Conservation (phyloP, 805 yeast species). For the Zygoascus bituminiphila region DNA sequence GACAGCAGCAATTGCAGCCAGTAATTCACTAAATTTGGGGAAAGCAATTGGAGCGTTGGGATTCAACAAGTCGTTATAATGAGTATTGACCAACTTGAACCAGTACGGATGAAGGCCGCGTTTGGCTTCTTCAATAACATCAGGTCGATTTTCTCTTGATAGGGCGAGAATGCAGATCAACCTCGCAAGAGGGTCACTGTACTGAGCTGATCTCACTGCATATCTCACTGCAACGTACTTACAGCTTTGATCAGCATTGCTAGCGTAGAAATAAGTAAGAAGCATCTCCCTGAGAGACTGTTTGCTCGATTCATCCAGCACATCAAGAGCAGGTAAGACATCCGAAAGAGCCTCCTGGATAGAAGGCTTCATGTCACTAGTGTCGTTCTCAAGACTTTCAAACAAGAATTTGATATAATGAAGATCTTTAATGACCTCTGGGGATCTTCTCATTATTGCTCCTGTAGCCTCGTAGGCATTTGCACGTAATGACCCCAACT, state of each 20-base stretch:
- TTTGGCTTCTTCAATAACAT: conserved; percentile 68
- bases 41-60: conserved; percentile 30
- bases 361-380: conserved; percentile 51
- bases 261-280: conserved; percentile 32
- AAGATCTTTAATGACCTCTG: conserved; percentile 38
- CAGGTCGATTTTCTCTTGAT: conserved; percentile 49
- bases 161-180: conserved; percentile 60
- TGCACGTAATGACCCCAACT: conserved; percentile 15
- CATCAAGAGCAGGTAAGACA: conserved; percentile 41
- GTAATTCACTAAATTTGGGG: conserved; percentile 44
- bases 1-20: conserved; percentile 23
- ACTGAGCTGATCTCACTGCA: conserved; percentile 55
- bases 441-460: conserved; percentile 44
- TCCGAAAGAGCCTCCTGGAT: conserved; percentile 66
- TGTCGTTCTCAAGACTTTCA: conserved; percentile 59
- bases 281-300: conserved; percentile 35
- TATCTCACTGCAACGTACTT: conserved; percentile 61
- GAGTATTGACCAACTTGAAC: conserved; percentile 48
- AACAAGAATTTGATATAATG: conserved; percentile 57
- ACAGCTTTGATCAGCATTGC: conserved; percentile 39
- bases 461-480: conserved; percentile 73
- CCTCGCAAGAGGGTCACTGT: conserved; percentile 60
- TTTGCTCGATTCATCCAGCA: conserved; percentile 29
- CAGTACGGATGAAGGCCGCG: conserved; percentile 81
- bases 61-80: conserved; percentile 18